Evolutionary conservation across 768 basidiomycete genomes (phyloP).

Genomic region (Tylopilus cervinicoccineus): DNA sequence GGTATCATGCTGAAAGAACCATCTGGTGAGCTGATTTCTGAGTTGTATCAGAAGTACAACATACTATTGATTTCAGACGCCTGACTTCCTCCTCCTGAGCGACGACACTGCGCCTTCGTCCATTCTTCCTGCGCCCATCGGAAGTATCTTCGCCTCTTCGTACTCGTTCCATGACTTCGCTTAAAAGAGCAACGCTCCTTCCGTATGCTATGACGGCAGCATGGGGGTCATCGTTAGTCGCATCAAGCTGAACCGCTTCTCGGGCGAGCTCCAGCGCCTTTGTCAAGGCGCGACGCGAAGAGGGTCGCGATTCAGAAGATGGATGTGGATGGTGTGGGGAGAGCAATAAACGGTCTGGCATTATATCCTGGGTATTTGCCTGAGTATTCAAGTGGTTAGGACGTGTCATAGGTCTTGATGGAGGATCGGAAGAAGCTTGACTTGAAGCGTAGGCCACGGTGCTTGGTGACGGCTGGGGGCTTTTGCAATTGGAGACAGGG

Average conservation of each 20-base stretch:
- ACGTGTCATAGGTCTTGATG: constrained; percentile 49
- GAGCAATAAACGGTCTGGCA: constrained; percentile 41
- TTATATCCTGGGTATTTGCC: constrained; percentile 35
- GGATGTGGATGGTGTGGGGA: constrained; percentile 42
- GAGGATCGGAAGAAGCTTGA: constrained; percentile 55
- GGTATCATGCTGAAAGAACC: constrained; percentile 72
- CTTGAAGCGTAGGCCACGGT: constrained; percentile 29
- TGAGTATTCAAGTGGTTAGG: constrained; percentile 17
- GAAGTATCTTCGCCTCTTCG: constrained; percentile 79
- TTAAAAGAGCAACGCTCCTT: constrained; percentile 79
- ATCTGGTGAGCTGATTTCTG: constrained; percentile 14
- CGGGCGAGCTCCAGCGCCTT: constrained; percentile 83
- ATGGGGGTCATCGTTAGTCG: constrained; percentile 83
- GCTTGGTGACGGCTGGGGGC: constrained; percentile 21
- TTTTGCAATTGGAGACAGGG: constrained; percentile 25
- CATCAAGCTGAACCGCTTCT: constrained; percentile 85
- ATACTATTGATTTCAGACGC: constrained; percentile 81
- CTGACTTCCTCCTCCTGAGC: constrained; percentile 90
- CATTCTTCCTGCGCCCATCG: constrained; percentile 56
- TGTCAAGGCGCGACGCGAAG: constrained; percentile 83
- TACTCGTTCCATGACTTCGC: constrained; percentile 91
- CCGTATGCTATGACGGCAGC: constrained; percentile 88
- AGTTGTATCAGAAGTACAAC: constrained; percentile 31
- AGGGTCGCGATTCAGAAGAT: constrained; percentile 49
- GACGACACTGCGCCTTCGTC: constrained; percentile 73